Conservation (phyloP, 2,329 filamentous ascomycete genomes). For the Aspergillus sp. region DNA sequence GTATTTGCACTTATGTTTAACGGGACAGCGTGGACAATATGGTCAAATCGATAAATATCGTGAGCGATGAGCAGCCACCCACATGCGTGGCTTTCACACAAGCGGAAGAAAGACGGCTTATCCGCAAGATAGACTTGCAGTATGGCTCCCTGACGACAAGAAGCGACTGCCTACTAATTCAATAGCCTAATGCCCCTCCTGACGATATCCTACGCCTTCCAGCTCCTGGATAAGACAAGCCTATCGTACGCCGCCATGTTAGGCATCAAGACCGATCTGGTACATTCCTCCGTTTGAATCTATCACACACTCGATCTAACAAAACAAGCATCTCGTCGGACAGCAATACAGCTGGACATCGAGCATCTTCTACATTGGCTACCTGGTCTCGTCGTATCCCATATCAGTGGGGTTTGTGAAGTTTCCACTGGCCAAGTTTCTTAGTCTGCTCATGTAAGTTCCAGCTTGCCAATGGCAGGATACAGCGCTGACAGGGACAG, state of each 20-base stretch:
- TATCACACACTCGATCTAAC: not conserved
- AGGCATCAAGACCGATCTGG: constrained; percentile 13
- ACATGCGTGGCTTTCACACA: not conserved
- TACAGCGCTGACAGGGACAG: not conserved
- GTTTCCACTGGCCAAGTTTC: constrained; percentile 32
- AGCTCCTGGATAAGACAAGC: constrained; percentile 9
- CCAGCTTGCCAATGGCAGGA: not conserved
- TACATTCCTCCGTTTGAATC: no score
- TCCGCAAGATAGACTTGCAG: not conserved
- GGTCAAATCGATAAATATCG: no score
- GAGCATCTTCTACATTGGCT: constrained; percentile 25
- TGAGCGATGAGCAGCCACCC: no score
- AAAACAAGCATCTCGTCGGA: constrained; percentile 8
- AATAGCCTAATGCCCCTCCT: not conserved
- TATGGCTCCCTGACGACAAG: not conserved
- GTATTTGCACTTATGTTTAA: no score
- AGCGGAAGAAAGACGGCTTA: not conserved
- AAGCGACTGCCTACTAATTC: not conserved
- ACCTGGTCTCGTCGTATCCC: constrained; percentile 29
- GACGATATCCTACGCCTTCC: not conserved
- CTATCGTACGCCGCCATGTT: constrained; percentile 15
- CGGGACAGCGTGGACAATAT: no score
- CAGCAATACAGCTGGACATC: constrained; percentile 21
- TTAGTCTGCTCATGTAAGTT: constrained; percentile 17
- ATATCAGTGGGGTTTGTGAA: constrained; percentile 32